phyloP scores from a whole-genome alignment of 1,139 yeast species.

The Sugiyamaella paludigena region DNA sequence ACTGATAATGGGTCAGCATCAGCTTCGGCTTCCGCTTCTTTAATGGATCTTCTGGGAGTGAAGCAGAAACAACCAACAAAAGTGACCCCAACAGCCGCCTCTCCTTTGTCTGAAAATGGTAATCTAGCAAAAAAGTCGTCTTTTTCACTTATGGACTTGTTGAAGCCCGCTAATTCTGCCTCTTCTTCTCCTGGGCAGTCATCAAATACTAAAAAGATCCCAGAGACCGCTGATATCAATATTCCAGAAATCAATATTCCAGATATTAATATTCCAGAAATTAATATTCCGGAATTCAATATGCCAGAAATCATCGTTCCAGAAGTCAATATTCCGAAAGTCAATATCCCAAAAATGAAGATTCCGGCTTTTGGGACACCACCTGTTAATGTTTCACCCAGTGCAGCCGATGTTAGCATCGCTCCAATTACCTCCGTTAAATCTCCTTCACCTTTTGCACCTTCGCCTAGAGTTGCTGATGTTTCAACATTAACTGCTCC shows the following conservation, averaged over 20 bases:
- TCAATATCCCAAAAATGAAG: background rate
- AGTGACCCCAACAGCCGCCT: background rate
- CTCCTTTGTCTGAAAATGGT: background rate
- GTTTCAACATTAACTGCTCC: background rate
- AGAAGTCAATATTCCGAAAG: too few relatives aligned
- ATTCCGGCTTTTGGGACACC: background rate
- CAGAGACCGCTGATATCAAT: background rate
- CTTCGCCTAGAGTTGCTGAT: background rate
- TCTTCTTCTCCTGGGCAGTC: background rate
- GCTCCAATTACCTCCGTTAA: background rate
- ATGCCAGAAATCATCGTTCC: too few relatives aligned
- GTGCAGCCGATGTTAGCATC: background rate
- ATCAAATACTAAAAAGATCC: background rate
- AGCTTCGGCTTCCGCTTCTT: conserved; percentile 5
- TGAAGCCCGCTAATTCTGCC: conserved; percentile 1
- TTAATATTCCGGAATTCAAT: too few relatives aligned
- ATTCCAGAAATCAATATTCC: too few relatives aligned
- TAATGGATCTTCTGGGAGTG: conserved; percentile 10
- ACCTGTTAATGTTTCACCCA: background rate
- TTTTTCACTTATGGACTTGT: conserved; percentile 8
- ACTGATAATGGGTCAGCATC: background rate
- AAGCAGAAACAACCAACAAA: background rate
- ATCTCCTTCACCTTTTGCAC: background rate
- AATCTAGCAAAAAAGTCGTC: background rate
- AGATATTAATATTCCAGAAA: too few relatives aligned